Conservation (phyloP, 257 asterid species). For the Solanum piurae region DNA sequence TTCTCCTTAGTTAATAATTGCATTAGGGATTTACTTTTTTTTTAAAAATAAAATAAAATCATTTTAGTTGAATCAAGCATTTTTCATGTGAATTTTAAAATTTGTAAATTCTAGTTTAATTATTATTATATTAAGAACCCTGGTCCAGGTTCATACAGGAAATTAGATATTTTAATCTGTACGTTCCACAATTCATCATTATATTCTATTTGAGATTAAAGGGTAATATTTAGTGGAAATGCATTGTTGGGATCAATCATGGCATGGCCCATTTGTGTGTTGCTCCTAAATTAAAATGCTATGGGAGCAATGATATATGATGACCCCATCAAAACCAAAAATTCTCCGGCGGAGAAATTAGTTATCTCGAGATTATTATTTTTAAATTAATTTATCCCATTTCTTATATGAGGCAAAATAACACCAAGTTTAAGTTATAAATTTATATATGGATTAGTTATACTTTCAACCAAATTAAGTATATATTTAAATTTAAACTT, state of each 20-base stretch:
- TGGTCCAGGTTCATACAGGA: not conserved
- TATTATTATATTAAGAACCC: not conserved
- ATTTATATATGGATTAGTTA: not conserved
- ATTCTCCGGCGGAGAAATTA: accelerated
- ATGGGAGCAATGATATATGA: not conserved
- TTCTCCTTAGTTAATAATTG: not conserved
- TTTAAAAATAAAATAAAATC: too few relatives aligned
- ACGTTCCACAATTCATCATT: not conserved
- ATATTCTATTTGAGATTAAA: not conserved
- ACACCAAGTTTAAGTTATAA: not conserved
- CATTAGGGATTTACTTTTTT: not conserved
- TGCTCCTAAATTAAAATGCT: not conserved
- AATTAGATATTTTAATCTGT: not conserved
- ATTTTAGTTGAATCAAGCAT: not conserved
- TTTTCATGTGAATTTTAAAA: not conserved
- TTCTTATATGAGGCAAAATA: not conserved
- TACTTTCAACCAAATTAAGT: not conserved
- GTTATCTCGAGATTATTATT: not conserved
- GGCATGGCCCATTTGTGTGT: not conserved
- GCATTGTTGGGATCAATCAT: not conserved
- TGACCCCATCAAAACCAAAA: not conserved
- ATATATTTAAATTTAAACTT: not conserved
- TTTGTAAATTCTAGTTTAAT: not conserved
- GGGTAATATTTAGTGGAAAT: not conserved
- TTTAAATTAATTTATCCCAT: not conserved